Percentiles rank a stretch among this genome's conserved stretches.
phyloP scores from a whole-genome alignment of 2,329 filamentous ascomycete genomes.

The Chrysosphaeria jannelii region DNA sequence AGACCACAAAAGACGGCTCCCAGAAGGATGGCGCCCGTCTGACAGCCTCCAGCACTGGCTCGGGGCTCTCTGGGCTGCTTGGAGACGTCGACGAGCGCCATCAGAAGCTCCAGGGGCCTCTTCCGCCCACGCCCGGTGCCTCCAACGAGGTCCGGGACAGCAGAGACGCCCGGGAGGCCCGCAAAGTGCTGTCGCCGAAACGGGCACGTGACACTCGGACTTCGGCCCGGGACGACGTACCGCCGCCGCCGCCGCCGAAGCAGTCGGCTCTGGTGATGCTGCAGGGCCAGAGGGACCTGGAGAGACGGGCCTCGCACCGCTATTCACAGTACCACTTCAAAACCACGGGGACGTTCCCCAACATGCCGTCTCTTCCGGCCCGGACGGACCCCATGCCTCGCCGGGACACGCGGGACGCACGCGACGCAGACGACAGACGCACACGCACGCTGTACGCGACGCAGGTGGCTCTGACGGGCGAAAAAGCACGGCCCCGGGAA shows the following conservation, averaged over 20 bases:
- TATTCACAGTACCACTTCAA: slow-evolving; percentile 96
- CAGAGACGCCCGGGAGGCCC: slow-evolving; percentile 4
- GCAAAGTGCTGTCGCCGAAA: slow-evolving; percentile 14
- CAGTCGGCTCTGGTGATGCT: slow-evolving; percentile 73
- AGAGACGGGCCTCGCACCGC: slow-evolving; percentile 67
- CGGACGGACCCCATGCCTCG: slow-evolving; percentile 67
- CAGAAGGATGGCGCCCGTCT: too few species aligned
- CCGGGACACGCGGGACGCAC: slow-evolving; percentile 43
- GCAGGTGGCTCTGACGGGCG: slow-evolving; percentile 2
- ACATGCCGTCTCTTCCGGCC: slow-evolving; percentile 59
- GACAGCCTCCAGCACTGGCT: too few species aligned
- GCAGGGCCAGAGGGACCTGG: slow-evolving; percentile 73
- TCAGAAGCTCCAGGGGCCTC: slow-evolving; percentile 24
- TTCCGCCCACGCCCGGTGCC: too few species aligned
- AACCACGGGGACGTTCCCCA: slow-evolving; percentile 40
- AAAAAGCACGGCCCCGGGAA: too few species aligned
- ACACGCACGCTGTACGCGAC: slow-evolving; percentile 3
- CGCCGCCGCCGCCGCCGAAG: slow-evolving; percentile 40
- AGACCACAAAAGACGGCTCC: too few species aligned
- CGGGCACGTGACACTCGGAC: slow-evolving; percentile 16
- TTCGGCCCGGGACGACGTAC: slow-evolving; percentile 31
- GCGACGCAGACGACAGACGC: slow-evolving; percentile 18
- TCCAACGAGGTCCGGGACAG: too few species aligned
- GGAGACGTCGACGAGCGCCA: slow-evolving; percentile 26
- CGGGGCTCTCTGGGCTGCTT: slow-evolving; percentile 18